Evolutionary conservation across 345 rosid species (phyloP).

Genomic region (Xanthoceras sorbifolium): DNA sequence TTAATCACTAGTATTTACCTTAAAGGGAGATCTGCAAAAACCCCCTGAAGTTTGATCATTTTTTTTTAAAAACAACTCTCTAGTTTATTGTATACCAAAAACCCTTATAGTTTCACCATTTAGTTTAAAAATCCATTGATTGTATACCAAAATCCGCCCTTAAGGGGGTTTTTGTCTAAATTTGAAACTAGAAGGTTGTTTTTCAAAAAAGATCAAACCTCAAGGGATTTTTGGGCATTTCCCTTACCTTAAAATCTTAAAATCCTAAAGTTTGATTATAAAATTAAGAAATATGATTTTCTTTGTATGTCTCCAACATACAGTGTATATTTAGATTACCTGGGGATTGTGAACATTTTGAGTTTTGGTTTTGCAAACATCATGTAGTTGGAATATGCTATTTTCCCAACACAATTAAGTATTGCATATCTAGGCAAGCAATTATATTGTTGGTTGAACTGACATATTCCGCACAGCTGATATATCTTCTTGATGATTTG

Average conservation of each 20-base stretch:
- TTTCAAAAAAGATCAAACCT: too few species aligned
- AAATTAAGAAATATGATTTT: too few species aligned
- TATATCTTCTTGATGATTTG: neutral
- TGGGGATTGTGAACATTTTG: neutral
- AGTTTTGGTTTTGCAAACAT: slow-evolving; percentile 1
- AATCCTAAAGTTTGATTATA: too few species aligned
- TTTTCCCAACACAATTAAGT: neutral
- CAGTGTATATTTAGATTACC: neutral
- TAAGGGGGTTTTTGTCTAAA: too few species aligned
- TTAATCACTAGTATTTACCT: neutral
- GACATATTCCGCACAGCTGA: neutral
- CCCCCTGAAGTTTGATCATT: neutral
- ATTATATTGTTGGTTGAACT: neutral
- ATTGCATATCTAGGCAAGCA: neutral
- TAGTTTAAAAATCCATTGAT: too few species aligned
- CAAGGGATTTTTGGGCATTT: too few species aligned
- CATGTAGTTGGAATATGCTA: neutral
- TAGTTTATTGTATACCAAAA: too few species aligned
- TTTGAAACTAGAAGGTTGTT: too few species aligned
- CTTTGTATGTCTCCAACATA: neutral
- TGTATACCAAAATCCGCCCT: too few species aligned
- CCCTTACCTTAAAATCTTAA: too few species aligned
- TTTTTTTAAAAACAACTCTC: too few species aligned
- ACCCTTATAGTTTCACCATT: too few species aligned
- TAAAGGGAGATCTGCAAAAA: neutral